Conservation (phyloP, 2,329 filamentous ascomycete genomes). For the Xenoacremonium recifei region DNA sequence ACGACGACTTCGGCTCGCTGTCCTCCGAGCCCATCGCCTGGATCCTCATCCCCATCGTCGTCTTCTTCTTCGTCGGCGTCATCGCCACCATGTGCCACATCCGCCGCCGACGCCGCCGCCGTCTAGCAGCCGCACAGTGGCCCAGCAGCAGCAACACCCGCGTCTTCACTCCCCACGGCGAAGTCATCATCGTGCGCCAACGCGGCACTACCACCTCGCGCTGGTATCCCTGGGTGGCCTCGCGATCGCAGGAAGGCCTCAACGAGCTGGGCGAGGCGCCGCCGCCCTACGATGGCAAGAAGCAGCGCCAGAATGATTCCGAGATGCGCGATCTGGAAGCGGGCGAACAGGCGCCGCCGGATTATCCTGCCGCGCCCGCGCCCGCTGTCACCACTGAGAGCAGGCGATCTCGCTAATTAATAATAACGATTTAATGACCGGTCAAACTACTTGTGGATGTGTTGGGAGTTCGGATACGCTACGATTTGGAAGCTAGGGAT, state of each 20-base stretch:
- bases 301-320: conserved; percentile 17
- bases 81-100: conserved; percentile 42
- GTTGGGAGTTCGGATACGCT: too few relatives aligned
- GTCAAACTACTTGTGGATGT: too few relatives aligned
- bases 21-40: conserved; percentile 55
- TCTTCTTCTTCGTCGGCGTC: conserved; percentile 41
- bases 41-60: conserved; percentile 49
- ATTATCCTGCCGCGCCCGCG: conserved; percentile 25
- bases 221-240: conserved; percentile 25
- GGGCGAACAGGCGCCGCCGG: conserved; percentile 27
- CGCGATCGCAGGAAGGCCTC: conserved; percentile 50
- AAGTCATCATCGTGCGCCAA: conserved; percentile 6
- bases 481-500: too few relatives aligned
- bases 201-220: conserved; percentile 10
- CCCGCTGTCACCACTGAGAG: conserved; percentile 20
- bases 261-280: conserved; percentile 65
- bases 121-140: conserved; percentile 9
- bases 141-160: conserved; percentile 9
- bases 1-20: conserved; percentile 23
- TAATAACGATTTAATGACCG: too few relatives aligned
- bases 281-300: conserved; percentile 54
- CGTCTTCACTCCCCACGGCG: conserved; percentile 24
- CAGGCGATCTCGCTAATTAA: conserved; percentile 10
- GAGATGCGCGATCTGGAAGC: conserved; percentile 28
- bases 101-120: conserved; percentile 34